A percentile compares a stretch with the other conserved stretches of the same genome.
phyloP scores from a whole-genome alignment of 2,329 filamentous ascomycete species.

The Fusarium pseudonygamai region DNA sequence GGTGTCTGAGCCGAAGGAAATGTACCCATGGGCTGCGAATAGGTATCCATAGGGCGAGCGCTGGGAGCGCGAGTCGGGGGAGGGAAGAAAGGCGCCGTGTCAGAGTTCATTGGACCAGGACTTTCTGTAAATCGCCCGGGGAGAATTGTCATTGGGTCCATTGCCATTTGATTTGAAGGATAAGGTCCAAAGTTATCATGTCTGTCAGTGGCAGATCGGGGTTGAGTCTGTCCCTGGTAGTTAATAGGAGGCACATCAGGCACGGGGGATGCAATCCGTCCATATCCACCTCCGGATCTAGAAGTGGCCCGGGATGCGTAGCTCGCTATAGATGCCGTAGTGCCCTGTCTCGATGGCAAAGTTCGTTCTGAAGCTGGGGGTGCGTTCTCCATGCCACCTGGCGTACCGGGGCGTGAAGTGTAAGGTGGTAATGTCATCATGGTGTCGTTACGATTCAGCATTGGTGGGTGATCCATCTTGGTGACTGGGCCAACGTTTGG shows the following conservation, averaged over 20 bases:
- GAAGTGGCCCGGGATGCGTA: conserved; percentile 73
- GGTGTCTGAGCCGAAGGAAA: conserved; percentile 1
- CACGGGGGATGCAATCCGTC: conserved; percentile 50
- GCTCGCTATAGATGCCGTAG: conserved; percentile 66
- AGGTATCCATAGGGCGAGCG: conserved; percentile 46
- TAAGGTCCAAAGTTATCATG: conserved; percentile 46
- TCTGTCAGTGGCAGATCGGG: conserved; percentile 50
- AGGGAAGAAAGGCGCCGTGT: conserved; percentile 46
- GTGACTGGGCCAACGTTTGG: conserved; percentile 50
- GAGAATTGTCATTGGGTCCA: conserved; percentile 9
- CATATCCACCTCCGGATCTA: conserved; percentile 62
- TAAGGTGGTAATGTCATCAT: conserved; percentile 70
- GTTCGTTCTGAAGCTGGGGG: conserved; percentile 63
- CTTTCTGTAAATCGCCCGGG: conserved; percentile 44
- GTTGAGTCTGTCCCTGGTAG: conserved; percentile 40
- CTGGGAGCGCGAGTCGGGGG: conserved; percentile 47
- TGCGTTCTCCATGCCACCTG: conserved; percentile 62
- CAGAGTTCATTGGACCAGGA: conserved; percentile 43
- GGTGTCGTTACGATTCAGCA: conserved; percentile 67
- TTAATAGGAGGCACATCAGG: conserved; percentile 47
- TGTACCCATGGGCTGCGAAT: conserved; percentile 34
- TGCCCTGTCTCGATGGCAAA: conserved; percentile 58
- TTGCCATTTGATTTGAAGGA: conserved; percentile 27
- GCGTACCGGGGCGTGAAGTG: conserved; percentile 66
- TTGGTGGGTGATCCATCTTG: conserved; percentile 65